Percentiles rank a stretch among this genome's conserved stretches.
Conservation (phyloP, 805 yeast species). For the Danielia reshetovae region DNA sequence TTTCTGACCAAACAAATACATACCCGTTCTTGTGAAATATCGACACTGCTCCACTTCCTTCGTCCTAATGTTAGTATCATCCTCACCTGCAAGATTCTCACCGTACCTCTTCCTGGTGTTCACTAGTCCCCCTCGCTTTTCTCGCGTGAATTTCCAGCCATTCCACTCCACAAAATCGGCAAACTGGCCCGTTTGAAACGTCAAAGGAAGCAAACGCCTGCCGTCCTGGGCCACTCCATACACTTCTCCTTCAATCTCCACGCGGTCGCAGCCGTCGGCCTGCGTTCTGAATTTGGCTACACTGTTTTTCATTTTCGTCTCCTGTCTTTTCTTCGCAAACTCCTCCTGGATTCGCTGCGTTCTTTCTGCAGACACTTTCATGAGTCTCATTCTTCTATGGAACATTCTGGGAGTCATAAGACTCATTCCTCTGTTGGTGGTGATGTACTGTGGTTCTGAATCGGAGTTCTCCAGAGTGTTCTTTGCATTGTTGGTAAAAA, state of each 20-base stretch:
- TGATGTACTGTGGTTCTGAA: neutral
- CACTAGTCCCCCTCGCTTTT: constrained; percentile 7
- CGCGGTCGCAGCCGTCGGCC: constrained; percentile 45
- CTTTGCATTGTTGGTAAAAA: neutral
- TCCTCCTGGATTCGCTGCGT: neutral
- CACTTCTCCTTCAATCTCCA: constrained; percentile 35
- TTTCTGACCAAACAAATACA: too few species aligned
- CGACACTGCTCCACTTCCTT: constrained; percentile 23
- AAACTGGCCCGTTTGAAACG: constrained; percentile 15
- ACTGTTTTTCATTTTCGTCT: constrained; percentile 13
- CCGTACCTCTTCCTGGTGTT: too few species aligned
- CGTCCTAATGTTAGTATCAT: too few species aligned
- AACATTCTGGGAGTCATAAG: neutral
- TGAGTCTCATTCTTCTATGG: neutral
- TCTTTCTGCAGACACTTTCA: neutral
- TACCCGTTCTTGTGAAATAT: constrained; percentile 38
- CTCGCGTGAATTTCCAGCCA: constrained; percentile 9
- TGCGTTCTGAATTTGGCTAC: constrained; percentile 28
- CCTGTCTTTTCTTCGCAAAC: constrained; percentile 4
- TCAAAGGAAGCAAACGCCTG: constrained; percentile 36
- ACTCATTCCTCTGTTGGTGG: neutral
- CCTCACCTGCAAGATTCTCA: too few species aligned
- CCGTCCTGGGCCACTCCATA: constrained; percentile 43
- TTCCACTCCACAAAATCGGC: constrained; percentile 28
- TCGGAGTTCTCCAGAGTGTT: neutral